Conservation (phyloP, 2,329 filamentous ascomycete genomes). For the Talaromyces sp. region DNA sequence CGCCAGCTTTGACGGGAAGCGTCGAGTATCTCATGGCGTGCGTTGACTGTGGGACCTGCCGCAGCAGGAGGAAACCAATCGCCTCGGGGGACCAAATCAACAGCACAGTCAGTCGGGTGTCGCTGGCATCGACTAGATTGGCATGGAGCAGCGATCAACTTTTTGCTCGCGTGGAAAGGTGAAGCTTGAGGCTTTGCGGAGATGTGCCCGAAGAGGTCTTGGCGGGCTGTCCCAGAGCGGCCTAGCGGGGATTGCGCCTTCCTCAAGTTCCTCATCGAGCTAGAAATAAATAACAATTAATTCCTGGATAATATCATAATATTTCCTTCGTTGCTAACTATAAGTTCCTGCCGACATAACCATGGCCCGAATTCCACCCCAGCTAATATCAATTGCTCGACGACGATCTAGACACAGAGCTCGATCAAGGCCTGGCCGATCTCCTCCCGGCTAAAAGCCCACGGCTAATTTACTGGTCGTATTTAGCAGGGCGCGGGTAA, state of each 20-base stretch:
- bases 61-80: too few relatives aligned
- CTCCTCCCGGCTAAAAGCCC: background rate
- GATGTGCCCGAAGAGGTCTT: background rate
- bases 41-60: background rate
- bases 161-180: background rate
- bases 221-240: background rate
- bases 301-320: background rate
- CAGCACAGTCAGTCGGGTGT: background rate
- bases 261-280: background rate
- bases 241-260: background rate
- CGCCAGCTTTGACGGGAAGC: slow-evolving; percentile 2
- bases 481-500: background rate
- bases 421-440: background rate
- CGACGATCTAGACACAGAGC: too few relatives aligned
- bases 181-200: background rate
- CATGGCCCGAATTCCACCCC: too few relatives aligned
- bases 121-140: background rate
- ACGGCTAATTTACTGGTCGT: background rate
- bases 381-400: too few relatives aligned
- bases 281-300: background rate
- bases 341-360: too few relatives aligned
- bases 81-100: background rate
- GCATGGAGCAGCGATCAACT: background rate
- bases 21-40: slow-evolving; percentile 5
- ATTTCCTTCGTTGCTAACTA: background rate